These are phyloP conservation scores for Saccharum hybrid DNA, from an alignment of 202 grass and related monocot genomes.

Conservation along the genomic window DNA sequence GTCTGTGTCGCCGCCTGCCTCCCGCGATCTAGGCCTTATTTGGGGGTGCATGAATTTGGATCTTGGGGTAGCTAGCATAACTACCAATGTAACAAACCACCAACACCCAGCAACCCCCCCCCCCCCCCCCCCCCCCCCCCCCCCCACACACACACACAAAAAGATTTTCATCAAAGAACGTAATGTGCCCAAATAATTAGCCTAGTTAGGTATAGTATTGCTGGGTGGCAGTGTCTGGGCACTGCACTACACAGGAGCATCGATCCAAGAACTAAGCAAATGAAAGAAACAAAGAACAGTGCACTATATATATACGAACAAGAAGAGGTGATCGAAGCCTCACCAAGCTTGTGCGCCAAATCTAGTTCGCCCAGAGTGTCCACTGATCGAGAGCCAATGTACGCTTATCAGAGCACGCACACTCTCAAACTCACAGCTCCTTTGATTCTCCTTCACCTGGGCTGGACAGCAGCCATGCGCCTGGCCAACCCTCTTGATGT, in stretches of 20 bases:
- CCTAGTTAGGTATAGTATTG: too few species aligned
- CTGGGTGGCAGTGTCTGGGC: not conserved
- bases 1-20: too few species aligned
- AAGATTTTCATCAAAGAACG: too few species aligned
- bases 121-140: too few species aligned
- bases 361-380: not conserved
- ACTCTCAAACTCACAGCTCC: not conserved
- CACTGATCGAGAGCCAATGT: not conserved
- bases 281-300: not conserved
- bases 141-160: too few species aligned
- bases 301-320: not conserved
- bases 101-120: not conserved
- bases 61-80: too few species aligned
- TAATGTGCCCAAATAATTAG: too few species aligned
- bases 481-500: not conserved
- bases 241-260: not conserved
- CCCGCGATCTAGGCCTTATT: too few species aligned
- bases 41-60: too few species aligned
- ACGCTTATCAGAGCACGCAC: not conserved
- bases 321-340: conserved; percentile 19
- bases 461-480: not conserved
- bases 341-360: not conserved
- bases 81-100: too few species aligned
- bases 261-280: not conserved
- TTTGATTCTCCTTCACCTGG: not conserved